Base-by-base conservation (phyloP, 2,329 filamentous ascomycete species). In the Fusarium verticillioides region DNA sequence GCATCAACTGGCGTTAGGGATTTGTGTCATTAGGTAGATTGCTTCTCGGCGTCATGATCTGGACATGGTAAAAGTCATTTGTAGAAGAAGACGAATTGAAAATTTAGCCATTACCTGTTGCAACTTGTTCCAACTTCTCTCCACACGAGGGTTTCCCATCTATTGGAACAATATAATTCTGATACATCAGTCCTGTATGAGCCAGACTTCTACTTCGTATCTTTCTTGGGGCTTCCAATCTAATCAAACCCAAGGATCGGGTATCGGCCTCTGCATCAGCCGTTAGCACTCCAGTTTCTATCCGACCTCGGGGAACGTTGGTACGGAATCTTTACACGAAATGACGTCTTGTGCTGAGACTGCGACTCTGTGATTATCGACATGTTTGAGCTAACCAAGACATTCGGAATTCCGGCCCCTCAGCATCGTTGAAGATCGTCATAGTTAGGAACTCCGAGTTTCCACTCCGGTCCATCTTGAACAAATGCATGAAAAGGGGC, bases 1-100 rank as follows among this genome's bases (percentile, higher is more conserved):
- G 69, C 71, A 78, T 79, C 67, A 66, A 60, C 60, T 39, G 80
- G 79, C 77, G 79, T 82, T 79, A 40, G 54, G 64, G 73, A 68
- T 63, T 63, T 47, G 53, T 58, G 54, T 46, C 50, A 63, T 61
- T 58, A 60, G 47, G 66, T 56, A 75, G 46, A 69, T 23, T 72
- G 40, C 63, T 70, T 58, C 26, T 43, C 60, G 75, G 78, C 74
- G 75, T 73, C 70, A 47, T 67, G 13, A 43, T 44, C 37, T 39
- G 62, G 60, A 62, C 53, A 52, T 66, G 62, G 30, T 49, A 67
- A 63, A 70, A 53, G 65, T 47, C 43, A 60, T 56, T 49, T 65
- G 26, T 66, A 72, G 60, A 70, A 60, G 23, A 63, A 50, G 42
- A 60, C 49, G 60, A 62, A 70, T 52, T 32, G 23, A 57, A 60